Evolutionary conservation across 129 eudicot species (phyloP).

Genomic region (Helichrysum umbraculigerum): DNA sequence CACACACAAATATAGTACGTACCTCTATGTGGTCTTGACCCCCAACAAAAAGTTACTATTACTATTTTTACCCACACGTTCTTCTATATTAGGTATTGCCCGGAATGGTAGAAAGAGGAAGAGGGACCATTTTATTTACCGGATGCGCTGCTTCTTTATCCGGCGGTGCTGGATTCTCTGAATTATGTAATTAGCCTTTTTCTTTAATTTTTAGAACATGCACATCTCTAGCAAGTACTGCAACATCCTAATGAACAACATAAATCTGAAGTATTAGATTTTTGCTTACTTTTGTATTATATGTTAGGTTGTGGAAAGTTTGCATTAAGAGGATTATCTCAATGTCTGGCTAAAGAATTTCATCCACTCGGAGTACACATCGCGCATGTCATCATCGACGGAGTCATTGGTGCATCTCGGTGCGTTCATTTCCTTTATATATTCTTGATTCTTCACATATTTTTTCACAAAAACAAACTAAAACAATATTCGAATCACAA

Average conservation of each 20-base stretch:
- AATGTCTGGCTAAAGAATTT: conserved; percentile 73
- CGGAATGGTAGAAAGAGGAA: conserved; percentile 82
- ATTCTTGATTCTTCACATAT: conserved; percentile 10
- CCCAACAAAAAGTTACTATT: background rate
- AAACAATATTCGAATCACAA: background rate
- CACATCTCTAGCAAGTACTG: background rate
- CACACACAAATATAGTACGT: background rate
- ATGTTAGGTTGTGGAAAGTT: conserved; percentile 74
- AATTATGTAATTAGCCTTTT: conserved; percentile 34
- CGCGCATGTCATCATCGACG: conserved; percentile 81
- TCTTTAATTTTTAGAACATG: background rate
- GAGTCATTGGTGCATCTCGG: conserved; percentile 63
- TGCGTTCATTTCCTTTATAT: conserved; percentile 19
- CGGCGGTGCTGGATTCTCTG: conserved; percentile 76
- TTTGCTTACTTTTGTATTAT: background rate
- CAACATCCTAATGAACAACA: background rate
- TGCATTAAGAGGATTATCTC: conserved; percentile 74
- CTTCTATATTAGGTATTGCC: conserved; percentile 57
- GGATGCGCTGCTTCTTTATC: conserved; percentile 82
- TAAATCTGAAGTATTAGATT: background rate
- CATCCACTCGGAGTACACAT: conserved; percentile 76
- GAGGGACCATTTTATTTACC: conserved; percentile 82
- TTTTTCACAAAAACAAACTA: background rate
- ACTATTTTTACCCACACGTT: background rate
- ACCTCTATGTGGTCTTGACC: too few species aligned